Evolutionary conservation across 805 yeast species (phyloP).

Genomic region (Candida incommunis): DNA sequence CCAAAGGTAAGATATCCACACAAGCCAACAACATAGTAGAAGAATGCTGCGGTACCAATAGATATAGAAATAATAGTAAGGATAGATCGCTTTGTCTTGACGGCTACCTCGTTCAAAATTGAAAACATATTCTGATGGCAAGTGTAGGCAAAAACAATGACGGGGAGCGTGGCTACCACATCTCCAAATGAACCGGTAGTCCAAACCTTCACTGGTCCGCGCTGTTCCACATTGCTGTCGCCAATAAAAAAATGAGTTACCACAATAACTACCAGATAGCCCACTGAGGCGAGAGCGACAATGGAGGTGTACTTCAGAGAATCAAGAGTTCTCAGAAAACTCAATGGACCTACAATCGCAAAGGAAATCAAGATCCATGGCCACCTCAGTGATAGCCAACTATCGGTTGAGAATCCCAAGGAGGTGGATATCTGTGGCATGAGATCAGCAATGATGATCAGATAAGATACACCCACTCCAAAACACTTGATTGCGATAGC

Average conservation of each 20-base stretch:
- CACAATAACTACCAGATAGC: slow-evolving; percentile 60
- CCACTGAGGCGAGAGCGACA: slow-evolving; percentile 69
- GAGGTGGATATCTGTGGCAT: slow-evolving; percentile 39
- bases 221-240: slow-evolving; percentile 32
- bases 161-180: slow-evolving; percentile 69
- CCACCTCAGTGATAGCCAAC: slow-evolving; percentile 33
- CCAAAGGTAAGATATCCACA: slow-evolving; percentile 85
- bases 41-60: slow-evolving; percentile 41
- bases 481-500: slow-evolving; percentile 69
- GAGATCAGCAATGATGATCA: slow-evolving; percentile 61
- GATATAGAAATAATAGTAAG: slow-evolving; percentile 36
- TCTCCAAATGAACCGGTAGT: slow-evolving; percentile 29
- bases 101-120: slow-evolving; percentile 63
- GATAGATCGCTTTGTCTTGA: slow-evolving; percentile 34
- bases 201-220: slow-evolving; percentile 37
- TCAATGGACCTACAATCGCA: slow-evolving; percentile 41
- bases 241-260: slow-evolving; percentile 50
- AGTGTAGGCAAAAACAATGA: slow-evolving; percentile 86
- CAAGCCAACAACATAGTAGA: slow-evolving; percentile 63
- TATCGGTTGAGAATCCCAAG: slow-evolving; percentile 15
- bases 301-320: slow-evolving; percentile 77
- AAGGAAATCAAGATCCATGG: slow-evolving; percentile 12
- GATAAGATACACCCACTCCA: slow-evolving; percentile 64
- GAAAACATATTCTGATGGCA: slow-evolving; percentile 95
- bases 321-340: slow-evolving; percentile 62